Percentiles rank a stretch among this genome's conserved stretches.
Conservation (phyloP, 768 basidiomycete genomes). For the Agrocybe praecox region DNA sequence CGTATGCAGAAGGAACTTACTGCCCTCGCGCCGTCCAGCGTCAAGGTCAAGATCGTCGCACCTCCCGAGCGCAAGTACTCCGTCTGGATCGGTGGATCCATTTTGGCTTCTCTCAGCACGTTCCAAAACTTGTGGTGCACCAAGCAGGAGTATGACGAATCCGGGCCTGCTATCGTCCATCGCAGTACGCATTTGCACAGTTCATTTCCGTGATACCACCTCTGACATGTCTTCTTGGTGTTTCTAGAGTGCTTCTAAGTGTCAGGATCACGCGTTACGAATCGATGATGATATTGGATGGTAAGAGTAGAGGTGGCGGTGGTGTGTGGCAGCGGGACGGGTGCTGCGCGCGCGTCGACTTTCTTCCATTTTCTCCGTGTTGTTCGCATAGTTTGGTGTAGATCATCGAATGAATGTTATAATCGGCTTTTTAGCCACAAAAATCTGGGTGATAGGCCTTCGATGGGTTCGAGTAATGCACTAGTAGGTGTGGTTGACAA, state of each 20-base stretch:
- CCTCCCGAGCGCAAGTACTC: slow-evolving; percentile 95
- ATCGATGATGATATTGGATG: background rate
- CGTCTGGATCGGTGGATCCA: slow-evolving; percentile 92
- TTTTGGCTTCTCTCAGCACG: slow-evolving; percentile 86
- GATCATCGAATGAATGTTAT: background rate
- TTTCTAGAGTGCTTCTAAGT: background rate
- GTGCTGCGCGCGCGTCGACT: too few relatives aligned
- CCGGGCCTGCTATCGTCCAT: slow-evolving; percentile 77
- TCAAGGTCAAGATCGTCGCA: slow-evolving; percentile 96
- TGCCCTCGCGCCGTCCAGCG: slow-evolving; percentile 79
- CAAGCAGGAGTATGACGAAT: slow-evolving; percentile 92
- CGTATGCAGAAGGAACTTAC: slow-evolving; percentile 96
- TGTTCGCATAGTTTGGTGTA: background rate
- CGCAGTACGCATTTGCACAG: slow-evolving; percentile 49
- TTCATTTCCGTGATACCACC: background rate
- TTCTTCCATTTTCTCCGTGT: background rate
- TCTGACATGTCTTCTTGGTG: background rate
- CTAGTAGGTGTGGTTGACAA: too few relatives aligned
- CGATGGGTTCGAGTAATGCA: too few relatives aligned
- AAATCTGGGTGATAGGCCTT: background rate
- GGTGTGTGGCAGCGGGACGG: too few relatives aligned
- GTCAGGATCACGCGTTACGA: background rate
- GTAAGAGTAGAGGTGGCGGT: too few relatives aligned
- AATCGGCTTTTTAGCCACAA: background rate
- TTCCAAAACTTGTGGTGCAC: slow-evolving; percentile 98